Base-by-base conservation (phyloP, 1,139 yeast species). In the Debaryomyces udenii region DNA sequence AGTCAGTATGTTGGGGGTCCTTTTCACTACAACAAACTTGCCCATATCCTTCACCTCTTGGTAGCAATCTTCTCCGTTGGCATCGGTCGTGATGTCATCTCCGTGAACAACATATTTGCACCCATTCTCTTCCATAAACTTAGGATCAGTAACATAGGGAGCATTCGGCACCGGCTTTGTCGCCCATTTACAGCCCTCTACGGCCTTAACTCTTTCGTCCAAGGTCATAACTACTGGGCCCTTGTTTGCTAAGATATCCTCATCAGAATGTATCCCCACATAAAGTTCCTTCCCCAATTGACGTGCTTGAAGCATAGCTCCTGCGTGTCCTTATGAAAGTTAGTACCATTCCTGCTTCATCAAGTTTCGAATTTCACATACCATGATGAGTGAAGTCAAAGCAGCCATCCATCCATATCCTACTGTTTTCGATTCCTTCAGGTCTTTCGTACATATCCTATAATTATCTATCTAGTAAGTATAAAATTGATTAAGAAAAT, bases 351-450 rank as follows among this genome's bases (percentile, higher is more conserved):
- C 13, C 4, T 23, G 14, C 30, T 30, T 18, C 6, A 18, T 13
- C n/a, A 16, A 17, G n/a, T 31, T 28, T 37, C 33, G 22, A 31
- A 23, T 28, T 11, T 15, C 11, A 68, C 82, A 41, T 69, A 76
- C 93, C 99, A 56, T 93, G 98, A 60, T 93, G 99, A 29, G 96
- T 89, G 67, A 93, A 93, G 61, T 93, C 99, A 66, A 93, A 93
- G 58, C 99, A 93, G 0, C 99, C 99, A 60, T 93, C 99, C 31
- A 93, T 81, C 99, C 98, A 93, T 47, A 90, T 83, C 44, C 66
- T 61, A 44, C 67, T 56, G 39, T 66, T 52, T 43, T 70, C 76
- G 35, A 73, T 72, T 15, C 75, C 78, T 39, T 61, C 66, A n/a
- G 78, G 78, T 52, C 70, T 56, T 46, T 60, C 71, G 51, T 52